These are phyloP conservation scores for Metroxylon sagu DNA, from an alignment of 176 grass and related monocot genomes.

Conservation along the genomic window DNA sequence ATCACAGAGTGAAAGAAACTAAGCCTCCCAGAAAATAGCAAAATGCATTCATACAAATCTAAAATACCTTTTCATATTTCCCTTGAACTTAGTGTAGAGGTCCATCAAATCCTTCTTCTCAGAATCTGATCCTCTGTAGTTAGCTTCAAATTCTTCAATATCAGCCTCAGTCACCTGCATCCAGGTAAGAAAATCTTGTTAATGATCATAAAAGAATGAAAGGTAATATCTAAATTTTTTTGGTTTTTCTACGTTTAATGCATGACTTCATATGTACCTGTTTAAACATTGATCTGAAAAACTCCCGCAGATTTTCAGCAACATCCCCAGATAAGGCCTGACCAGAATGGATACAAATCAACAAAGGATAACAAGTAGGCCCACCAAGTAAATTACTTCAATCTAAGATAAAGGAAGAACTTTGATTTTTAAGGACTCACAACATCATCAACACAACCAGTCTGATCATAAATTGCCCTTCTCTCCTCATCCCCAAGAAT, in stretches of 20 bases:
- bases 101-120: slow-evolving; percentile 91
- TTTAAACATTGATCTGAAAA: slow-evolving; percentile 4
- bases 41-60: neutral
- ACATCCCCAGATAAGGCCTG: slow-evolving; percentile 1
- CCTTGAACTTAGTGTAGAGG: slow-evolving; percentile 23
- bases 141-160: slow-evolving; percentile 94
- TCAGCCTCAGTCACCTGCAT: slow-evolving; percentile 79
- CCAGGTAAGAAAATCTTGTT: neutral
- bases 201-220: neutral
- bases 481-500: slow-evolving; percentile 1
- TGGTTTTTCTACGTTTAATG: too few relatives aligned
- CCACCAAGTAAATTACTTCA: too few relatives aligned
- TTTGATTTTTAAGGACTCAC: neutral
- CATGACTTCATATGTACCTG: neutral
- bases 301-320: neutral
- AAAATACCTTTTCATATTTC: neutral
- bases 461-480: slow-evolving; percentile 4
- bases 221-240: neutral
- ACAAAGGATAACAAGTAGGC: neutral
- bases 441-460: slow-evolving; percentile 7
- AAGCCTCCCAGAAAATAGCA: neutral
- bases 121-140: slow-evolving; percentile 88
- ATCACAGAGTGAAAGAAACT: too few relatives aligned
- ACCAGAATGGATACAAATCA: neutral
- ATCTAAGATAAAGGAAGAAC: too few relatives aligned